Evolutionary conservation across 2,329 filamentous ascomycete species (phyloP).

Genomic region (Bipolaris oryzae): DNA sequence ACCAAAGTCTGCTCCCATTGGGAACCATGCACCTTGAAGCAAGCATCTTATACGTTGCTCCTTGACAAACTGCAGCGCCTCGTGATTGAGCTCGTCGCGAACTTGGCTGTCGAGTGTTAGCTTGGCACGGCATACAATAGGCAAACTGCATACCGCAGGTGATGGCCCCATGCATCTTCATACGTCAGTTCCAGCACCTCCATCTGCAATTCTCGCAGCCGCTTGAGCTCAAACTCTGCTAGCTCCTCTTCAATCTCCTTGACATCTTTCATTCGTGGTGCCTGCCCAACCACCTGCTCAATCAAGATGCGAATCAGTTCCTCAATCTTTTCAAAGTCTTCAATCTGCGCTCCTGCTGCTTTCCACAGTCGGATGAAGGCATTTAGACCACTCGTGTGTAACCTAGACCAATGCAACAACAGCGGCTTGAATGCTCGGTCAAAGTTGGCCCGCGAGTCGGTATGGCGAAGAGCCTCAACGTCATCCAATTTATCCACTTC

Average conservation of each 20-base stretch:
- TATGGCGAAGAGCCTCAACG: conserved; percentile 77
- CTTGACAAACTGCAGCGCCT: conserved; percentile 94
- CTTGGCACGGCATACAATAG: conserved; percentile 2
- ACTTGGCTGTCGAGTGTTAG: conserved; percentile 64
- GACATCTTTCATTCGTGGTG: conserved; percentile 80
- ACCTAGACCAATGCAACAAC: conserved; percentile 87
- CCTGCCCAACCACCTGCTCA: conserved; percentile 85
- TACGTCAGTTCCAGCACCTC: conserved; percentile 88
- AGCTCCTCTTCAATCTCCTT: conserved; percentile 89
- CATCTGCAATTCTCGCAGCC: conserved; percentile 88
- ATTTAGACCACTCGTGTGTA: conserved; percentile 84
- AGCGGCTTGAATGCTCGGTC: conserved; percentile 87
- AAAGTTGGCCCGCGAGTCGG: conserved; percentile 77
- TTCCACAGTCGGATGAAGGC: conserved; percentile 95
- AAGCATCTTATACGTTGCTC: conserved; percentile 93
- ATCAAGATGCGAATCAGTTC: conserved; percentile 89
- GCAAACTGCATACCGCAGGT: conserved; percentile 64
- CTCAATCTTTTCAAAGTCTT: conserved; percentile 91
- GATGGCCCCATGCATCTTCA: conserved; percentile 91
- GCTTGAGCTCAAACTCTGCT: conserved; percentile 77
- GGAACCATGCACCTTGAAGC: conserved; percentile 88
- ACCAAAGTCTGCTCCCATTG: conserved; percentile 58
- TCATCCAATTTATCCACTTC: conserved; percentile 85
- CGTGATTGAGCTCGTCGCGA: conserved; percentile 87
- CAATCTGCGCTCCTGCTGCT: conserved; percentile 78